phyloP scores from a whole-genome alignment of 805 yeast species.

The Metschnikowia peoriensis region DNA sequence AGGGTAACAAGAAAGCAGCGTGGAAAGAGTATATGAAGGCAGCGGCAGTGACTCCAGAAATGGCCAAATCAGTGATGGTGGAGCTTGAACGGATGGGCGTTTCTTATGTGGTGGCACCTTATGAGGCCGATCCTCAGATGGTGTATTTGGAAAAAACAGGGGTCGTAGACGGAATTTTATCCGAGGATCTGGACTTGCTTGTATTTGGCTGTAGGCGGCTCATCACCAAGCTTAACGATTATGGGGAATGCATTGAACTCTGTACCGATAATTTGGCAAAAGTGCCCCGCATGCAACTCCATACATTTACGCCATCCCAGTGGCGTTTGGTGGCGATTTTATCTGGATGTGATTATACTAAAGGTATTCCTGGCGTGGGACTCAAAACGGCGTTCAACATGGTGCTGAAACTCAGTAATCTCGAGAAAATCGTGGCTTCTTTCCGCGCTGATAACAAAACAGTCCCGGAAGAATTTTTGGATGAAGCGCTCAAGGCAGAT shows the following conservation, averaged over 20 bases:
- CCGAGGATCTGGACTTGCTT: slow-evolving; percentile 92
- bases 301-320: slow-evolving; percentile 52
- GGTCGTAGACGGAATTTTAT: slow-evolving; percentile 76
- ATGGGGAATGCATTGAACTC: slow-evolving; percentile 70
- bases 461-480: slow-evolving; percentile 56
- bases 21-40: slow-evolving; percentile 70
- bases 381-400: slow-evolving; percentile 68
- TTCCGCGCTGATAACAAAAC: slow-evolving; percentile 60
- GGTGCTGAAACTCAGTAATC: slow-evolving; percentile 48
- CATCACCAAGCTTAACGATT: slow-evolving; percentile 80
- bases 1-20: slow-evolving; percentile 62
- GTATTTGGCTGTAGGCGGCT: slow-evolving; percentile 79
- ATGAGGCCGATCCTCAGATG: slow-evolving; percentile 97
- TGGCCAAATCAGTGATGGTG: slow-evolving; percentile 85
- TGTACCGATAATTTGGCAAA: slow-evolving; percentile 51
- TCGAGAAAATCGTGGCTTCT: slow-evolving; percentile 56
- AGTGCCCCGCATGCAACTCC: slow-evolving; percentile 51
- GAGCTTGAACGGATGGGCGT: slow-evolving; percentile 58
- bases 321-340: slow-evolving; percentile 76
- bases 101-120: slow-evolving; percentile 89
- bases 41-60: slow-evolving; percentile 82
- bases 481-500: slow-evolving; percentile 64
- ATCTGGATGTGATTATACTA: slow-evolving; percentile 96
- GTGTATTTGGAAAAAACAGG: slow-evolving; percentile 80
- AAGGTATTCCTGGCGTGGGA: slow-evolving; percentile 82